Percentiles rank a stretch among this genome's conserved stretches.
phyloP scores from a whole-genome alignment of 768 basidiomycete genomes.

The Kwoniella bestiolae region DNA sequence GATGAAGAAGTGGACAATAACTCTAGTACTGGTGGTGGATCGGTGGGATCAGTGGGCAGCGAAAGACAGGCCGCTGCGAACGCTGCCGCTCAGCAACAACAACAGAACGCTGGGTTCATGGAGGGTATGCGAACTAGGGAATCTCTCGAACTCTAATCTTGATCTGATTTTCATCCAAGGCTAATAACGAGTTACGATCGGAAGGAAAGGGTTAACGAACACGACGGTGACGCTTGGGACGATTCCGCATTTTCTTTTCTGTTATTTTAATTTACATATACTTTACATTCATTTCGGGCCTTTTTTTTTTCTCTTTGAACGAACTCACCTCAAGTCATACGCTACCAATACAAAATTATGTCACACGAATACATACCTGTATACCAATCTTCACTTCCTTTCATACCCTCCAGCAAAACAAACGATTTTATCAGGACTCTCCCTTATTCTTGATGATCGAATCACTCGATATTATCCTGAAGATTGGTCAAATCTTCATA shows the following conservation, averaged over 20 bases:
- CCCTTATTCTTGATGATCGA: not conserved
- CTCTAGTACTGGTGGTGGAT: constrained; percentile 12
- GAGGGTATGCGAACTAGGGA: constrained; percentile 46
- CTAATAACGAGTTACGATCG: not conserved
- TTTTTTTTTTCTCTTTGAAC: not conserved
- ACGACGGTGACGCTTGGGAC: not conserved
- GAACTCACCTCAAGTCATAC: constrained; percentile 9
- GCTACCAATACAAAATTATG: not conserved
- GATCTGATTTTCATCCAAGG: not conserved
- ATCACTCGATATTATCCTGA: not conserved
- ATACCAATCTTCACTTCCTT: too few species aligned
- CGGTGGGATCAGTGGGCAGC: constrained; percentile 17
- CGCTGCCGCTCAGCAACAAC: not conserved
- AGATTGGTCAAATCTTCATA: too few species aligned
- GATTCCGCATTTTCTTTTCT: too few species aligned
- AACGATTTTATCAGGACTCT: too few species aligned
- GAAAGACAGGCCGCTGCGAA: constrained; percentile 13
- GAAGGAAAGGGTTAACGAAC: not conserved
- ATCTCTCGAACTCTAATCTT: constrained; percentile 35
- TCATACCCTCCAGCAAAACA: too few species aligned
- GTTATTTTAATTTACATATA: not conserved
- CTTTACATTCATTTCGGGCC: not conserved
- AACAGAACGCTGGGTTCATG: constrained; percentile 3
- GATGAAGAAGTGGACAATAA: constrained; percentile 25
- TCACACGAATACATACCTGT: not conserved